Percentiles rank a stretch among this genome's conserved stretches.
Conservation (phyloP, 139 green algal genomes). For the Picochlorum sp. region DNA sequence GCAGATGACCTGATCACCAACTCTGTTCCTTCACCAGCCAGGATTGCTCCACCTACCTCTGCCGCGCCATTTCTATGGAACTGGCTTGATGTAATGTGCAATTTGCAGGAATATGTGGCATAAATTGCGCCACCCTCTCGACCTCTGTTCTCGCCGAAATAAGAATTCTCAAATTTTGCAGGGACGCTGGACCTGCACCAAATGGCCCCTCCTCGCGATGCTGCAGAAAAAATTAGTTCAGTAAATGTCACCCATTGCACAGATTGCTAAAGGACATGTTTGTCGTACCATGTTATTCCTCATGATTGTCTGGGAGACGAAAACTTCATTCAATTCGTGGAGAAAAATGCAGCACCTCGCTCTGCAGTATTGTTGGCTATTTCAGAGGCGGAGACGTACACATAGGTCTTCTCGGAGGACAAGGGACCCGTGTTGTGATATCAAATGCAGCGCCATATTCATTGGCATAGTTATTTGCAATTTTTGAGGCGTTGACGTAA, state of each 20-base stretch:
- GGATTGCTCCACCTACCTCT: conserved; percentile 10
- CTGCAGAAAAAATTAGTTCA: neutral
- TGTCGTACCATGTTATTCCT: conserved; percentile 4
- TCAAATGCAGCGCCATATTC: conserved; percentile 15
- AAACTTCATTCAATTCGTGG: conserved; percentile 3
- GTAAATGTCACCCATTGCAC: neutral
- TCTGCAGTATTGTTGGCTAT: conserved; percentile 12
- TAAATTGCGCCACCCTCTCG: conserved; percentile 13
- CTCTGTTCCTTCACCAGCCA: neutral
- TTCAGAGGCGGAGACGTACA: neutral
- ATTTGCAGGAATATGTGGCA: conserved; percentile 1
- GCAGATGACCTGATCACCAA: neutral
- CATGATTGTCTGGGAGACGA: conserved; percentile 9
- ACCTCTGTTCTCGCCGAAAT: conserved; percentile 11
- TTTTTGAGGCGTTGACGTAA: neutral
- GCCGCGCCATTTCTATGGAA: conserved; percentile 12
- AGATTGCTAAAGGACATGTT: neutral
- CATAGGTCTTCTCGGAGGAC: neutral
- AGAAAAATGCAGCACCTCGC: conserved; percentile 12
- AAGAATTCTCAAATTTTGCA: conserved; percentile 8
- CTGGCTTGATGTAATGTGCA: neutral
- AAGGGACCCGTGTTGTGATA: neutral
- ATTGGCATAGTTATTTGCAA: conserved; percentile 8
- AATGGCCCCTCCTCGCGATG: neutral
- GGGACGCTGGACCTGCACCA: conserved; percentile 1